phyloP scores from a whole-genome alignment of 495 filamentous ascomycete species.

The Daldinia concentrica region DNA sequence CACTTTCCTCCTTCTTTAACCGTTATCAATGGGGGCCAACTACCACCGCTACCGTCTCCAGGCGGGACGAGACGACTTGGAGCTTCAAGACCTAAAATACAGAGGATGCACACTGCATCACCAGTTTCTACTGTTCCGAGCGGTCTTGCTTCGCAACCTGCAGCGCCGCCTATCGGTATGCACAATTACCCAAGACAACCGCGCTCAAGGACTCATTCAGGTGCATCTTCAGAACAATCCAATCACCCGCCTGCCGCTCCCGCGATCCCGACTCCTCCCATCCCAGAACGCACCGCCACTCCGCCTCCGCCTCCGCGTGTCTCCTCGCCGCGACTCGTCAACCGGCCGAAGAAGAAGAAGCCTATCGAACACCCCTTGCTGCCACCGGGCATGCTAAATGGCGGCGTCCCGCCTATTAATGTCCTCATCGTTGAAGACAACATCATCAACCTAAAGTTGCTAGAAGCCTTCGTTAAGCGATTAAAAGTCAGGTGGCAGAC shows the following conservation, averaged over 20 bases:
- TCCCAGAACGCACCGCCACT: conserved; percentile 52
- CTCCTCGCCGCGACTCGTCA: conserved; percentile 64
- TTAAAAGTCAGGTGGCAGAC: conserved; percentile 98
- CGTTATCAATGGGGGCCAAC: conserved; percentile 78
- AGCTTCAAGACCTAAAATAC: conserved; percentile 65
- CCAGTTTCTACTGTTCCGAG: conserved; percentile 69
- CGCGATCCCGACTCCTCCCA: conserved; percentile 45
- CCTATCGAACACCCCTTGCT: conserved; percentile 58
- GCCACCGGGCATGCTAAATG: conserved; percentile 76
- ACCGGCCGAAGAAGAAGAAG: conserved; percentile 63
- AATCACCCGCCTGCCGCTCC: conserved; percentile 43
- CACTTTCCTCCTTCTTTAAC: conserved; percentile 71
- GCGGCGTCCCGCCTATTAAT: conserved; percentile 93
- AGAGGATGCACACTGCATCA: conserved; percentile 81
- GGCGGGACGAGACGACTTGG: conserved; percentile 63
- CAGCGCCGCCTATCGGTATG: conserved; percentile 49
- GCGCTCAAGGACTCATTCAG: conserved; percentile 62
- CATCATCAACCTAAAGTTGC: conserved; percentile 90
- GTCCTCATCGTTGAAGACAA: conserved; percentile 99
- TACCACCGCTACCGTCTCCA: conserved; percentile 86
- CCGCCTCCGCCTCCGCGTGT: conserved; percentile 70
- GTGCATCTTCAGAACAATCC: conserved; percentile 59
- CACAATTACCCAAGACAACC: conserved; percentile 47
- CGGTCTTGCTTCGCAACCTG: conserved; percentile 49
- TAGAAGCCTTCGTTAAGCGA: conserved; percentile 96